Evolutionary conservation across 257 asterid species (phyloP).

Genomic region (Apocynum venetum): DNA sequence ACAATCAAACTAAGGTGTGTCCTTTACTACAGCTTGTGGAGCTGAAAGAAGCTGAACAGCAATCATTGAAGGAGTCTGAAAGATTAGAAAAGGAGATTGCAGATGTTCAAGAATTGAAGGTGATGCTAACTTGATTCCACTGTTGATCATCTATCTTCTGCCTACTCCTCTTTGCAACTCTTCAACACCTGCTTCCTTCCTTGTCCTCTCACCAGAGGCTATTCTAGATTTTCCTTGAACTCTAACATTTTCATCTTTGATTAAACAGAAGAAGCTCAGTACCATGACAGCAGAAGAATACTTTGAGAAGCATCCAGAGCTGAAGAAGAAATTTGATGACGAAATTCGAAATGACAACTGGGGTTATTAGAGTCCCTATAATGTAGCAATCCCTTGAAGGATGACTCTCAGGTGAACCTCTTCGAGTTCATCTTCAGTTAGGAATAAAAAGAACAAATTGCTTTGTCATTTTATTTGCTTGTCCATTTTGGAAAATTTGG

Average conservation of each 20-base stretch:
- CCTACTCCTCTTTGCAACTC: not conserved
- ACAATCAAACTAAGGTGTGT: not conserved
- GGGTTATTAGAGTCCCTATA: slow-evolving; percentile 30
- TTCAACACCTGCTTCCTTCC: not conserved
- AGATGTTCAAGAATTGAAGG: slow-evolving; percentile 88
- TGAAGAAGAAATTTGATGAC: slow-evolving; percentile 59
- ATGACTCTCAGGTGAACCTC: slow-evolving; percentile 30
- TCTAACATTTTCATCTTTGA: slow-evolving; percentile 17
- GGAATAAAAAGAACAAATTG: slow-evolving; percentile 44
- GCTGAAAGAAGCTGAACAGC: slow-evolving; percentile 83
- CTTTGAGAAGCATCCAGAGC: slow-evolving; percentile 90
- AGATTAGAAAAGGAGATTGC: slow-evolving; percentile 86
- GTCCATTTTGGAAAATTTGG: slow-evolving; percentile 30
- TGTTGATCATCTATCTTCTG: not conserved
- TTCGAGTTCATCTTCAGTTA: slow-evolving; percentile 34
- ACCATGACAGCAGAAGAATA: slow-evolving; percentile 98
- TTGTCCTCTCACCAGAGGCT: not conserved
- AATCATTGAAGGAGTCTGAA: slow-evolving; percentile 71
- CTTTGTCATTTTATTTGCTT: slow-evolving; percentile 22
- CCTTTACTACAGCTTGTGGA: slow-evolving; percentile 67
- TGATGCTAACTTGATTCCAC: slow-evolving; percentile 12
- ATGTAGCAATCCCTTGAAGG: slow-evolving; percentile 8
- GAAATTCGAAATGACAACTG: slow-evolving; percentile 46
- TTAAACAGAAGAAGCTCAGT: slow-evolving; percentile 66
- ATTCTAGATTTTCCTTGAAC: not conserved